Evolutionary conservation across 164 flowering plant genomes (phyloP).

Genomic region (Buxus sempervirens): DNA sequence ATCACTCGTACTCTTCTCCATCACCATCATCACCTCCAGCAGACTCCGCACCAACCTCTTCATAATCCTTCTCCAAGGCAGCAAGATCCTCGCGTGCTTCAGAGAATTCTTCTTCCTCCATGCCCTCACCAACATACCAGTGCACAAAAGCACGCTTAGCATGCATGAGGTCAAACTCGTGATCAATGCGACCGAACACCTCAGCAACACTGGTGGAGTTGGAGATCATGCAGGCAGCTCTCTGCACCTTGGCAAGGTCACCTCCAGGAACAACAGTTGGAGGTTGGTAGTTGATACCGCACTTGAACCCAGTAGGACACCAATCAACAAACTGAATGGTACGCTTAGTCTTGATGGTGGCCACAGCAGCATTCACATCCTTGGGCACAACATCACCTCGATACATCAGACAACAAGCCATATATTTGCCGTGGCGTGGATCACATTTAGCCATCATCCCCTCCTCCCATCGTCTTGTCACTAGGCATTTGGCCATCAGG

Average conservation of each 20-base stretch:
- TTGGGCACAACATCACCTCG: slow-evolving; percentile 71
- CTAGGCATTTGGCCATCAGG: slow-evolving; percentile 78
- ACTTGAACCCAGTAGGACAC: slow-evolving; percentile 72
- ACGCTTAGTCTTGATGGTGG: slow-evolving; percentile 65
- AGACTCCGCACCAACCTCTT: slow-evolving; percentile 58
- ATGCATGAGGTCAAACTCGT: slow-evolving; percentile 62
- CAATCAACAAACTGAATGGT: slow-evolving; percentile 72
- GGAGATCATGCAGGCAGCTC: slow-evolving; percentile 70
- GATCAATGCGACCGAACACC: slow-evolving; percentile 60
- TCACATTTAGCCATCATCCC: slow-evolving; percentile 71
- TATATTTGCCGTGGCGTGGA: slow-evolving; percentile 65
- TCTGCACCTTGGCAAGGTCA: slow-evolving; percentile 65
- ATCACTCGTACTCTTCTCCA: slow-evolving; percentile 38
- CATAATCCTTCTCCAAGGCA: slow-evolving; percentile 67
- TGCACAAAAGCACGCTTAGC: slow-evolving; percentile 64
- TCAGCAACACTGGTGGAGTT: slow-evolving; percentile 72
- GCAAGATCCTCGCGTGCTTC: slow-evolving; percentile 68
- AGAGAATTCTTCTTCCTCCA: slow-evolving; percentile 75
- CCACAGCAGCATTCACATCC: slow-evolving; percentile 71
- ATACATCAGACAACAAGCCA: slow-evolving; percentile 73
- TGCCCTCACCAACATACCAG: slow-evolving; percentile 77
- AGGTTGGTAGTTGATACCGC: slow-evolving; percentile 67
- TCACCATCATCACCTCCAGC: slow-evolving; percentile 45
- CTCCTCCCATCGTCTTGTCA: slow-evolving; percentile 63
- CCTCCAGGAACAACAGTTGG: slow-evolving; percentile 73